Base-by-base conservation (phyloP, 2,329 filamentous ascomycete genomes). In the Macrophomina pseudophaseolina region DNA sequence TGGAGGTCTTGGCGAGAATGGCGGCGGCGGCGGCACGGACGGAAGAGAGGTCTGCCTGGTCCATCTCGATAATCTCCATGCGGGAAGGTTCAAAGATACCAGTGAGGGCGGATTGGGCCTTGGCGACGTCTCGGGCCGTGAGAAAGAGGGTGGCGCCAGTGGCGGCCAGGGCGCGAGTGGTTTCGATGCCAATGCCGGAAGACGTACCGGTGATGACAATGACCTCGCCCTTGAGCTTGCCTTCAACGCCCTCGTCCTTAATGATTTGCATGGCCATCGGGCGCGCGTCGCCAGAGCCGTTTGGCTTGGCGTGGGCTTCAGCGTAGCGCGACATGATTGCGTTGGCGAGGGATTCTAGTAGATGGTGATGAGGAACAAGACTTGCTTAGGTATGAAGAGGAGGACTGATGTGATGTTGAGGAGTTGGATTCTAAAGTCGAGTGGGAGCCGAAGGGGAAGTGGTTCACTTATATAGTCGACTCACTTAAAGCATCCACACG, bases 71-170 rank as follows among this genome's bases (percentile, higher is more conserved):
- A 23, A 81, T 76, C n/a, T 74, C 67, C 18, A 82, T 52, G 4
- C 56, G 6, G 74, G 65, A 51, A 3, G 48, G 66, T 11, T 16
- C 5, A 11, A 3, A 18, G 11, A 72, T 53, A n/a, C 63, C 32
- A 23, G 65, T 68, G 8, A 72, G 59, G 6, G 67, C 72, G 7
- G 49, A 18, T 44, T 68, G 65, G 18, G 79, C 76, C 69, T 82
- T 83, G 4, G 71, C 67, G 1, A 81, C 67, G 68, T 84, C 74
- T 14, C 83, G 78, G 1, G 76, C 81, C 1, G 82, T 81, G 7
- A 79, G 71, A 70, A 77, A 83, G 54, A 84, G 69, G 30, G 74
- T 81, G 8, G 82, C 82, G 11, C 83, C 83, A 0, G 84, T 82
- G 9, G 76, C 71, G 30, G 76, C 71, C n/a, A 86, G 75, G 2